A percentile compares a stretch with the other conserved stretches of the same genome.
These are phyloP conservation scores for Hypomontagnella submonticulosa DNA, from an alignment of 495 filamentous ascomycete genomes.

Conservation along the genomic window DNA sequence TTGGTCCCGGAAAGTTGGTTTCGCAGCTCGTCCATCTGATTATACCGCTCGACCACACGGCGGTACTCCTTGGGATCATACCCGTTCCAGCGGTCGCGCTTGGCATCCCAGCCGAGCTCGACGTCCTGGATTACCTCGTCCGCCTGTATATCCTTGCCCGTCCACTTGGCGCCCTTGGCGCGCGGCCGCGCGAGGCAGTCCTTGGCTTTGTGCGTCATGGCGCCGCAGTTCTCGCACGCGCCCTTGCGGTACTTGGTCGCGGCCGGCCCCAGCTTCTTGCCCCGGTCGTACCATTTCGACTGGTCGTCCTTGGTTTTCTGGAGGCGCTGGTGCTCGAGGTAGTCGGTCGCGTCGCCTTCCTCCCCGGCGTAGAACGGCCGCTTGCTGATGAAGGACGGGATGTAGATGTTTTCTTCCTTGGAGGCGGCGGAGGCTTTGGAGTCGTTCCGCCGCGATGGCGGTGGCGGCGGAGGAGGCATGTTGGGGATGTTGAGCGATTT, in stretches of 20 bases:
- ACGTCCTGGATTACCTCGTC: constrained; percentile 90
- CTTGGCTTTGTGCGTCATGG: constrained; percentile 94
- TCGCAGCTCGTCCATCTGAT: constrained; percentile 85
- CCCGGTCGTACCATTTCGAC: constrained; percentile 90
- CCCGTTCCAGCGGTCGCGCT: constrained; percentile 96
- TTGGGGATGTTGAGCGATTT: neutral
- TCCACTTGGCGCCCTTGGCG: constrained; percentile 92
- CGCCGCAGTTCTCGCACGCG: constrained; percentile 97
- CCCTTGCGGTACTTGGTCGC: constrained; percentile 98
- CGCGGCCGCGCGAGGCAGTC: constrained; percentile 91
- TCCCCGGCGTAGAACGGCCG: constrained; percentile 96
- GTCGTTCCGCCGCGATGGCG: constrained; percentile 49
- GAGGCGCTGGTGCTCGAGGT: constrained; percentile 96
- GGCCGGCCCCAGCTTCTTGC: constrained; percentile 79
- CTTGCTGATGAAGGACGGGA: constrained; percentile 96
- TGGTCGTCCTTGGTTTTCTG: constrained; percentile 75
- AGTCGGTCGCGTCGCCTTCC: constrained; percentile 80
- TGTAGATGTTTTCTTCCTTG: constrained; percentile 97
- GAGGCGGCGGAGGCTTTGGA: constrained; percentile 62
- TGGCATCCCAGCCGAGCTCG: constrained; percentile 94
- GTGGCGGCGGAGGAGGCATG: constrained; percentile 49
- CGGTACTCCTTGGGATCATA: constrained; percentile 91
- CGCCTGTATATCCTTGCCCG: constrained; percentile 90
- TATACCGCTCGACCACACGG: constrained; percentile 86
- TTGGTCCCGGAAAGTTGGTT: constrained; percentile 54